Base-by-base conservation (phyloP, 2,329 filamentous ascomycete species). In the Pseudogymnoascus pannorum region DNA sequence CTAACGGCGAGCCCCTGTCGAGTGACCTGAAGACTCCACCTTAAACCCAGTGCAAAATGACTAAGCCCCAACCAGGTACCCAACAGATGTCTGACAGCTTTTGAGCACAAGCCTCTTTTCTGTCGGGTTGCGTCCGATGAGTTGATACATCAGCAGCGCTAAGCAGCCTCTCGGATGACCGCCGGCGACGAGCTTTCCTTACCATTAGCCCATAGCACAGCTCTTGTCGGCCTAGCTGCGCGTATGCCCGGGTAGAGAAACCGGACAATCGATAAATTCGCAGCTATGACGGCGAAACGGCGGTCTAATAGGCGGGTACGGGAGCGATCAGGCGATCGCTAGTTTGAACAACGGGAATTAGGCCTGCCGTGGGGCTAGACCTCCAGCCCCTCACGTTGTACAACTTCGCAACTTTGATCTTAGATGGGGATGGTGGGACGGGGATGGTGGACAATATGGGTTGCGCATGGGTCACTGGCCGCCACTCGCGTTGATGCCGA, bases 281-380 rank as follows among this genome's bases (percentile, higher is more conserved):
- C 38, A 31, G 26, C 26, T 54, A 8, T 33, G 26, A 6, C 48
- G 48, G 48, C 48, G 48, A 33, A 54, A 31, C 48, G 29, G n/a
- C 26, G 48, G 26, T 14, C 48, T 54, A 31, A 54, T 54, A 20
- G 26, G 48, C 48, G 48, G 48, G 48, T 54, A n/a, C 48, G 48
- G 48, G 48, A 54, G 8, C 48, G 48, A 54, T 54, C 48, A 54
- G 48, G 48, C 48, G 48, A 54, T 54, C 48, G 48, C 48, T 54
- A 54, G 48, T n/a, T 20, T 54, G 11, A 9, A 20, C 7, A 4
- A n/a, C n/a, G 16, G 26, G 48, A 48, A 33, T 54, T 54, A 54
- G 48, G 33, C n/a, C 26, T 31, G 48, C n/a, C n/a, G 26, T 31
- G 5, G 12, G 29, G 44, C 44, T 5, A 31, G 29, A 31, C 48